These are phyloP conservation scores for Drosera spatulata DNA, from an alignment of 179 eudicot genomes.

Conservation along the genomic window DNA sequence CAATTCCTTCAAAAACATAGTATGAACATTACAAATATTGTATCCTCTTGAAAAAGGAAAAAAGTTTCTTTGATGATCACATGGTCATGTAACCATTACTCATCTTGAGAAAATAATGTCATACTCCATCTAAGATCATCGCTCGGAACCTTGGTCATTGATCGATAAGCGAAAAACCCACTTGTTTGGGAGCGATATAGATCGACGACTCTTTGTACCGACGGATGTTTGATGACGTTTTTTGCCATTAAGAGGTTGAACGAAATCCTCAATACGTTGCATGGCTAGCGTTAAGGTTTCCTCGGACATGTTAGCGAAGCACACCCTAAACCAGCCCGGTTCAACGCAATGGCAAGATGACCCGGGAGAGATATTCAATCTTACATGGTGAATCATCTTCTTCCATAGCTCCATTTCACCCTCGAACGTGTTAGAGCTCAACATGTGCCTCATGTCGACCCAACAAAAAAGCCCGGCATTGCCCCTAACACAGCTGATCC, in stretches of 20 bases:
- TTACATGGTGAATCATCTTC: slow-evolving; percentile 56
- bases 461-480: slow-evolving; percentile 75
- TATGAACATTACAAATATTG: neutral
- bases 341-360: slow-evolving; percentile 82
- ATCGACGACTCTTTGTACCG: slow-evolving; percentile 28
- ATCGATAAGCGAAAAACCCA: slow-evolving; percentile 40
- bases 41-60: neutral
- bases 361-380: slow-evolving; percentile 78
- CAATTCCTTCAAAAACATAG: neutral
- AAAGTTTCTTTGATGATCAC: neutral
- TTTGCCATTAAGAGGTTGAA: slow-evolving; percentile 14
- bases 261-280: slow-evolving; percentile 43
- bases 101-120: neutral
- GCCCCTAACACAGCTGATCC: slow-evolving; percentile 48
- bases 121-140: slow-evolving; percentile 8
- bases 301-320: slow-evolving; percentile 26
- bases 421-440: slow-evolving; percentile 45
- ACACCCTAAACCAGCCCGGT: slow-evolving; percentile 80
- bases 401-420: slow-evolving; percentile 84
- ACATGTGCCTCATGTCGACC: slow-evolving; percentile 75
- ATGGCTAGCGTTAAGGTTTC: slow-evolving; percentile 51
- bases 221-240: slow-evolving; percentile 10
- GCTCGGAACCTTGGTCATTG: slow-evolving; percentile 27
- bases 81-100: neutral
- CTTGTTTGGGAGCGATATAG: slow-evolving; percentile 17